Conservation (phyloP, 331 rosid species). For the Cydonia oblonga region DNA sequence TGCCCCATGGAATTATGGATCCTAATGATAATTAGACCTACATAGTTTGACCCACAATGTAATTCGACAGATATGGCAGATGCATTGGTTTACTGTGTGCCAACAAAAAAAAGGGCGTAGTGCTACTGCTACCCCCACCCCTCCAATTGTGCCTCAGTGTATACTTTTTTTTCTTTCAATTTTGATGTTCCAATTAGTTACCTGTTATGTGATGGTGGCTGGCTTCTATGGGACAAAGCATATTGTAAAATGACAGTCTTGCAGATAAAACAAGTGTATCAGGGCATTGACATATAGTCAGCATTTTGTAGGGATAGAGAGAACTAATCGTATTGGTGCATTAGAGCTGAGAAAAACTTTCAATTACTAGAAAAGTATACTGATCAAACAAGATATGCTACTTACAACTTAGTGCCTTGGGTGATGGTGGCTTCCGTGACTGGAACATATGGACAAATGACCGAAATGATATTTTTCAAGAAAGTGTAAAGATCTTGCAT, state of each 20-base stretch:
- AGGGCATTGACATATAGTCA: background rate
- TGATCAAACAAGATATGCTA: background rate
- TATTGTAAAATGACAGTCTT: background rate
- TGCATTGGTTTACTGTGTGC: background rate
- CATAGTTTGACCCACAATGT: background rate
- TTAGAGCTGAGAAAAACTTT: background rate
- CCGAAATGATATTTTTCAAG: background rate
- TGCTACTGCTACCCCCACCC: background rate
- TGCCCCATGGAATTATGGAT: background rate
- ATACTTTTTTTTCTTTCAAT: background rate
- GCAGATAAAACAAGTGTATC: background rate
- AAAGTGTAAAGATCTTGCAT: background rate
- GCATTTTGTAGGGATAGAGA: background rate
- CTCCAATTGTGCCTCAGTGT: background rate
- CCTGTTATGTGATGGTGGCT: background rate
- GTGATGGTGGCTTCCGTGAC: background rate
- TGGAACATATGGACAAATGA: background rate
- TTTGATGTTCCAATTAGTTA: background rate
- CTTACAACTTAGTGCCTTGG: background rate
- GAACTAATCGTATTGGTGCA: background rate
- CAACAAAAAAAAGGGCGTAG: background rate
- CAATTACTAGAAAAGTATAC: background rate
- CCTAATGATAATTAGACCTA: background rate
- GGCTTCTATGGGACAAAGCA: background rate
- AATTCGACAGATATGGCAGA: background rate